Evolutionary conservation across 495 filamentous ascomycete genomes (phyloP).

Genomic region (Bombardia bombarda): DNA sequence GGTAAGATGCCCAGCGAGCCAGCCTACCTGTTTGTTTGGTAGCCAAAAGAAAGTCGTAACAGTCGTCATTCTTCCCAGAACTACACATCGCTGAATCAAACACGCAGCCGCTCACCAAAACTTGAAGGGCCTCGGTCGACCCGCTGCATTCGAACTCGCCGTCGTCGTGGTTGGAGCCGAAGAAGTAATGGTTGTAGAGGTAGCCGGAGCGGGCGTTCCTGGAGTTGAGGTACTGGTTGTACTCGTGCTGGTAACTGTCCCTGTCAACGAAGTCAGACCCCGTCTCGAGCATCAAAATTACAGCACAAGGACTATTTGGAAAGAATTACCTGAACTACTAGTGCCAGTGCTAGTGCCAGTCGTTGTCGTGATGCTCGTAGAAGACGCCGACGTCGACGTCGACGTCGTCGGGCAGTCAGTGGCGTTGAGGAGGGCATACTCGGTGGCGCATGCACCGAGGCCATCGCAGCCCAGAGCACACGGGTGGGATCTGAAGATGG

Average conservation of each 20-base stretch:
- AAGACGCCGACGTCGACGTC: too few relatives aligned
- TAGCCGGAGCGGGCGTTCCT: background rate
- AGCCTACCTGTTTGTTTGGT: too few relatives aligned
- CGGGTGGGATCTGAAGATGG: slow-evolving; percentile 11
- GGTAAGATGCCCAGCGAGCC: too few relatives aligned
- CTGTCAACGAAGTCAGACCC: background rate
- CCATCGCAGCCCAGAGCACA: slow-evolving; percentile 15
- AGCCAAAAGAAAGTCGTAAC: too few relatives aligned
- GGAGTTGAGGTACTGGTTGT: background rate
- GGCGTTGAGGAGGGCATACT: slow-evolving; percentile 11
- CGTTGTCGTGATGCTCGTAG: too few relatives aligned
- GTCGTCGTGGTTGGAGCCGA: background rate
- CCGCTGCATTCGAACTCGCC: background rate
- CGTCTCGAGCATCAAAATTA: background rate
- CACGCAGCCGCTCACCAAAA: background rate
- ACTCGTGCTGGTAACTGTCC: background rate
- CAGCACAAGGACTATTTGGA: background rate
- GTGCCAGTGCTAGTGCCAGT: background rate
- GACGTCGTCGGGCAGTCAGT: background rate
- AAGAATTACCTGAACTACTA: background rate
- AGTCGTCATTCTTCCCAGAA: too few relatives aligned
- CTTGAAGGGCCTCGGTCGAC: background rate
- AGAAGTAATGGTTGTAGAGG: background rate
- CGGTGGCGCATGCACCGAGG: slow-evolving; percentile 13
- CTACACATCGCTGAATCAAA: too few relatives aligned